Percentiles rank a stretch among this genome's conserved stretches.
Conservation (phyloP, 202 grass and related monocot species). For the Musa balbisiana region DNA sequence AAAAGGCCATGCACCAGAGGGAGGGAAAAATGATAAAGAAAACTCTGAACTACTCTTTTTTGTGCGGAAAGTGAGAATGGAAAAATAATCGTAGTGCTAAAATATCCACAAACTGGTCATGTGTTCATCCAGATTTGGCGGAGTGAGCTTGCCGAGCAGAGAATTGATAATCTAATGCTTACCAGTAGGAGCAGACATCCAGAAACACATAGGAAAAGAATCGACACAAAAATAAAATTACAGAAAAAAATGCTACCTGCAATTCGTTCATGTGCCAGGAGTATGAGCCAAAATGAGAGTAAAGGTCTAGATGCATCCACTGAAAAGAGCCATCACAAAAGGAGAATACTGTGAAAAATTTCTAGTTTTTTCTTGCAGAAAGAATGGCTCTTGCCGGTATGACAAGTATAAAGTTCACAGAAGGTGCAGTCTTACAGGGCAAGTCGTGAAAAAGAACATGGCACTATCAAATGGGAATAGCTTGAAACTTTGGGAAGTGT, state of each 20-base stretch:
- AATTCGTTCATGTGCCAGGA: constrained; percentile 48
- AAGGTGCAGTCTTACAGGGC: neutral
- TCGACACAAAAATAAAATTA: neutral
- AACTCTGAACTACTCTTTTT: neutral
- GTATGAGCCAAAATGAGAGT: constrained; percentile 85
- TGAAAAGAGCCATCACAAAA: constrained; percentile 24
- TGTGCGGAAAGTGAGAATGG: neutral
- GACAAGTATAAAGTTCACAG: neutral
- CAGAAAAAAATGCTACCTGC: constrained; percentile 40
- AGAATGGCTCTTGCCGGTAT: too few species aligned
- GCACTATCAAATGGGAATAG: neutral
- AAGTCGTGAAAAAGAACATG: neutral
- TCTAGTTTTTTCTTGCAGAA: neutral
- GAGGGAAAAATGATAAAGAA: neutral
- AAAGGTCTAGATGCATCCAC: constrained; percentile 52
- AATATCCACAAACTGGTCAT: constrained; percentile 45
- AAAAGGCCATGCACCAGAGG: neutral
- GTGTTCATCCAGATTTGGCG: constrained; percentile 94
- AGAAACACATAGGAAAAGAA: neutral
- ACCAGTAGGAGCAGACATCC: neutral
- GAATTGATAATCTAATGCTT: constrained; percentile 30
- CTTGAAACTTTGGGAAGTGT: neutral
- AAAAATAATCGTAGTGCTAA: neutral
- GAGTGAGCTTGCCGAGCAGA: constrained; percentile 88
- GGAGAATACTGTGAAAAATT: constrained; percentile 2